Percentiles rank a stretch among this genome's conserved stretches.
Conservation (phyloP, 257 asterid genomes). For the Forsythia suspensa region DNA sequence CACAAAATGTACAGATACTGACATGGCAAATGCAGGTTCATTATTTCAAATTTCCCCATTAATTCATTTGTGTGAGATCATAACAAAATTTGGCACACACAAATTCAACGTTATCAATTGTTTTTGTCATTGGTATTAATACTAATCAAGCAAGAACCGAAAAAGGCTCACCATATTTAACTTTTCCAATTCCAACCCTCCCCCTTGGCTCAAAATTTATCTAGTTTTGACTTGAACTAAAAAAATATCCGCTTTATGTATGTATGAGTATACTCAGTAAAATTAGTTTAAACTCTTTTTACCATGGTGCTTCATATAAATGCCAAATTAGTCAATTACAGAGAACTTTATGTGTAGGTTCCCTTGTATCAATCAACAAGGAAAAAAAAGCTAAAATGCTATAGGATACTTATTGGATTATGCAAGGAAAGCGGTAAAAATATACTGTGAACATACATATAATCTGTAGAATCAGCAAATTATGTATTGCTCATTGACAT, state of each 20-base stretch:
- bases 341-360: neutral
- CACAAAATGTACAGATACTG: neutral
- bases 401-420: neutral
- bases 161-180: neutral
- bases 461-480: neutral
- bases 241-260: neutral
- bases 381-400: neutral
- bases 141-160: neutral
- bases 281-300: neutral
- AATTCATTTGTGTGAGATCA: neutral
- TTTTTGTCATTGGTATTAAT: no score
- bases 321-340: neutral
- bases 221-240: neutral
- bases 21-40: neutral
- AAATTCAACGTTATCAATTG: no score
- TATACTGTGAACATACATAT: neutral
- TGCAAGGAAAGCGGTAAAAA: neutral
- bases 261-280: neutral
- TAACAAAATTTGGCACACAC: no score
- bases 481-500: neutral
- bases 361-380: neutral
- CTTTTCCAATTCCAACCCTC: neutral
- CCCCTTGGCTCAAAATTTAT: neutral
- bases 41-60: neutral
- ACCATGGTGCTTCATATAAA: neutral